Base-by-base conservation (phyloP, 1,139 yeast species). In the Debaryomyces coudertii region DNA sequence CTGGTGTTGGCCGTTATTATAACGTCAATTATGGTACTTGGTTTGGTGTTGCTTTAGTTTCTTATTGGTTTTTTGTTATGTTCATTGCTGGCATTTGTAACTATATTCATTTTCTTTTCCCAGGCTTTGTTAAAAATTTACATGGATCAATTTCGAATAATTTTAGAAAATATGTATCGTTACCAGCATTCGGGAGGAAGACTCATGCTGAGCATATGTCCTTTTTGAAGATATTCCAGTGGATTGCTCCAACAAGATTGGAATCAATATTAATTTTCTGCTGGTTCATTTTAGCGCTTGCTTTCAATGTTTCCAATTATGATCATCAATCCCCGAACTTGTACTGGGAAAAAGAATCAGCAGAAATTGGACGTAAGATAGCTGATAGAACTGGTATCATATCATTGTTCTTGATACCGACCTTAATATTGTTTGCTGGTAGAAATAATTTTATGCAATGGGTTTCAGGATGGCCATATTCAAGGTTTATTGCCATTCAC, bases 381-480 rank as follows among this genome's bases (percentile, higher is more conserved):
- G 88, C 83, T 37, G 86, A 82, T 56, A 73, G 95, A 62, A 62
- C 85, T 1, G 89, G 86, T 22, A 61, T 78, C 15, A 57, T 81
- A 47, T 69, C 77, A 4, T 58, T 75, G 42, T 72, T 73, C 45
- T 68, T 77, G 47, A 62, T 80, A 45, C 89, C 90, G 5, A 47
- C 77, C 6, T 57, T 80, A 37, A 66, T 82, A 16, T 62, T 83
- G 37, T 82, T 84, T 59, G 82, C 84, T 8, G 87, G 87, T 14
- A 71, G 89, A 67, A 87, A 87, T 61, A 87, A 86, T 60, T 65
- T 86, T 43, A 63, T 87, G 56, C 80, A 81, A 52, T 75, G 78
- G 72, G 42, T 82, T 36, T 82, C 90, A 3, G 87, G 90, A 36
- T 83, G 90, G 85, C 71, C 79, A 20, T 77, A 77, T 53, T 69